Evolutionary conservation across 345 rosid genomes (phyloP), one percentile per base, ranked within the genome.

Genomic region (Lepidium sativum): DNA sequence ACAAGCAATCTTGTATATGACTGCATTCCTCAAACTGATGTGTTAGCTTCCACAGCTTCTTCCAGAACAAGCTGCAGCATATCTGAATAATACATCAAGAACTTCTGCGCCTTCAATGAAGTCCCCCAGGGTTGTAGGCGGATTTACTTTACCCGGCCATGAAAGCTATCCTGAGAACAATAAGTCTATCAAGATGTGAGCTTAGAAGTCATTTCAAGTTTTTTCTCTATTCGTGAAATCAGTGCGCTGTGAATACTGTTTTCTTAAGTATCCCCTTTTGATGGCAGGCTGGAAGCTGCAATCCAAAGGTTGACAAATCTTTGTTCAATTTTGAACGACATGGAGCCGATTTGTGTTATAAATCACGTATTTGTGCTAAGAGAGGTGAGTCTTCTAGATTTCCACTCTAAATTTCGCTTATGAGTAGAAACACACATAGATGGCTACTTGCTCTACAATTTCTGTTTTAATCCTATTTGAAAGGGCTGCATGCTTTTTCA

Each of bases 251-350:
- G 9, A 34, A 8, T 49, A 58, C 34, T 50, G 40, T 40, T 21
- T 57, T 27, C 52, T 60, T 60, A 72, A 57, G 43, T 56, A 55
- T 69, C 63, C 45, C 33, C 33, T 15, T 65, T 33, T 70, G 27
- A 60, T 75, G 78, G 68, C 86, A 94, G 97, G 99, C 83, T 94
- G 80, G 99, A 94, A 83, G 99, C 99, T 84, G 99, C 99, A 67
- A 86, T 94, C 89, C 97, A 94, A 72, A 91, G 99, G 78, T 75
- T 94, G 83, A 88, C 97, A 71, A 91, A 86, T 74, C 78, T 94
- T 62, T 91, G 96, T 61, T 90, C 97, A 45, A 82, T 91, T 73
- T 75, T 94, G 82, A 94, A 94, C 72, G 99, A 94, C 70, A 91
- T 94, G 99, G 99, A 94, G 77, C 99, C 99, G 45, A 91, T 94